phyloP scores from a whole-genome alignment of 2,329 filamentous ascomycete genomes.

The Periconia sp. region DNA sequence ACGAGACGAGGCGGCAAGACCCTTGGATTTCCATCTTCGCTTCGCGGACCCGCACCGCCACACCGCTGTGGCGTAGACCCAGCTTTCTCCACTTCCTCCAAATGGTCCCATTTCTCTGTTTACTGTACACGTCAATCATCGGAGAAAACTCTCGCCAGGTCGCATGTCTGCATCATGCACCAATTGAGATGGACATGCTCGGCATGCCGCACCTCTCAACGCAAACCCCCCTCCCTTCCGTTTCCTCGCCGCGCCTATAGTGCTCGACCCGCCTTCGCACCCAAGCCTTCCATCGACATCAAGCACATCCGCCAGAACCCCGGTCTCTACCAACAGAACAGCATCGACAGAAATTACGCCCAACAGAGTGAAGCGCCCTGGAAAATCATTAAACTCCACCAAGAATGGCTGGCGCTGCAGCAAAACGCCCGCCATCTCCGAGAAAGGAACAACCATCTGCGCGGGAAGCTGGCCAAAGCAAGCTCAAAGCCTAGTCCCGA shows the following conservation, averaged over 20 bases:
- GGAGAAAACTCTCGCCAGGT: too few species aligned
- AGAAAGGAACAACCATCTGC: constrained; percentile 67
- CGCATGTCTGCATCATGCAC: constrained; percentile 19
- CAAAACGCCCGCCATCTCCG: constrained; percentile 62
- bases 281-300: constrained; percentile 78
- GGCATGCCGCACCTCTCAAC: constrained; percentile 9
- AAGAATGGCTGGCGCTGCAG: constrained; percentile 55
- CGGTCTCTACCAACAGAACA: constrained; percentile 79
- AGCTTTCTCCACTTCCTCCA: not conserved
- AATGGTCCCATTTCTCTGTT: not conserved
- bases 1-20: too few species aligned
- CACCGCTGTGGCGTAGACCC: not conserved
- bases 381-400: constrained; percentile 54
- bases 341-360: constrained; percentile 80
- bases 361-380: constrained; percentile 54
- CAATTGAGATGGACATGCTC: constrained; percentile 19
- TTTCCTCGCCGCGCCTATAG: constrained; percentile 36
- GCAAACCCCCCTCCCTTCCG: constrained; percentile 14
- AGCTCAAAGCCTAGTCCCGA: constrained; percentile 35
- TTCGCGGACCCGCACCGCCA: not conserved
- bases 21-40: too few species aligned
- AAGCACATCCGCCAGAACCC: constrained; percentile 88
- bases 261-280: constrained; percentile 68
- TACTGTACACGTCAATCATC: too few species aligned
- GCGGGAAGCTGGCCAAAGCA: constrained; percentile 53